Evolutionary conservation across 306 rosid species (phyloP).

Genomic region (Sindora glabra): DNA sequence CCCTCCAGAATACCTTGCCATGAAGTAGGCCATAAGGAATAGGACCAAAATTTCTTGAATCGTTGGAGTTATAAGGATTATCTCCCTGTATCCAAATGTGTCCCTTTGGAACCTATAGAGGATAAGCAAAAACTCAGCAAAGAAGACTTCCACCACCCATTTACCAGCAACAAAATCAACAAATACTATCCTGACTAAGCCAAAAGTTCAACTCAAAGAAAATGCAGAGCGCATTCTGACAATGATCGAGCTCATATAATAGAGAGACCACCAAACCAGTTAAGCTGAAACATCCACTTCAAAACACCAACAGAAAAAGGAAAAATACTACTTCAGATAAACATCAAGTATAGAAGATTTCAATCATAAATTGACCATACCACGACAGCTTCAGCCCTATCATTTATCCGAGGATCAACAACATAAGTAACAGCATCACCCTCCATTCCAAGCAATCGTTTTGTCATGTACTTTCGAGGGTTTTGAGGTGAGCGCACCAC

Average conservation of each 20-base stretch:
- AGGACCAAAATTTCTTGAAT: slow-evolving; percentile 73
- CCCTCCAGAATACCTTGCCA: slow-evolving; percentile 63
- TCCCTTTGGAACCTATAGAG: slow-evolving; percentile 64
- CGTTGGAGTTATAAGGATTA: slow-evolving; percentile 32
- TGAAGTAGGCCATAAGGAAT: slow-evolving; percentile 63
- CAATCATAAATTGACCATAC: slow-evolving; percentile 28
- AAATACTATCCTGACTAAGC: not conserved
- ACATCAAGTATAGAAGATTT: not conserved
- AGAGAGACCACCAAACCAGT: not conserved
- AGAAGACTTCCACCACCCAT: not conserved
- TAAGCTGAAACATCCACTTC: not conserved
- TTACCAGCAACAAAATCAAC: not conserved
- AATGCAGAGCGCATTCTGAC: not conserved
- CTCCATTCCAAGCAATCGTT: slow-evolving; percentile 70
- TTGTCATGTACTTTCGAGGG: slow-evolving; percentile 31
- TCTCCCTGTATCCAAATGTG: slow-evolving; percentile 79
- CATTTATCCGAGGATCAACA: slow-evolving; percentile 39
- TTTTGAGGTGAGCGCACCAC: slow-evolving; percentile 37
- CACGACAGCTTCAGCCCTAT: slow-evolving; percentile 43
- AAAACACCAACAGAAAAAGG: not conserved
- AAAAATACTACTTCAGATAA: not conserved
- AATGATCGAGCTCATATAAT: not conserved
- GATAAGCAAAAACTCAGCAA: not conserved
- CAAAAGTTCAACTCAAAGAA: not conserved
- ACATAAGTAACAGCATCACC: slow-evolving; percentile 54